These are phyloP conservation scores for Rhypophila decipiens DNA, from an alignment of 495 filamentous ascomycete genomes.

Conservation along the genomic window DNA sequence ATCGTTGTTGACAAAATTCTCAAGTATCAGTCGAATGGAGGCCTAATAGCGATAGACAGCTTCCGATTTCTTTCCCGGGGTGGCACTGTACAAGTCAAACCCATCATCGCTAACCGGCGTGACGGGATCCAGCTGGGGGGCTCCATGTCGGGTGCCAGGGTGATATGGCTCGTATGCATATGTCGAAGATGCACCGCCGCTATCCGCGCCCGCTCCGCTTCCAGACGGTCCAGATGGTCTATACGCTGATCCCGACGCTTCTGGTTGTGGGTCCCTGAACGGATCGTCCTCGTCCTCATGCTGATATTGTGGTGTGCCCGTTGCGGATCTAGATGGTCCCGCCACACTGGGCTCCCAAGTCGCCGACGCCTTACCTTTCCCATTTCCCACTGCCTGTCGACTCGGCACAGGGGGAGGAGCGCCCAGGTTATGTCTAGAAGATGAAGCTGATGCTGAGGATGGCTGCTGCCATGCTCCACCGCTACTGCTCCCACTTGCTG, in stretches of 20 bases:
- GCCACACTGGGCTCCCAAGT: slow-evolving; percentile 19
- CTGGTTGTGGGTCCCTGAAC: slow-evolving; percentile 37
- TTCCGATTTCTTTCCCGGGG: slow-evolving; percentile 23
- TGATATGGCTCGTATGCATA: slow-evolving; percentile 46
- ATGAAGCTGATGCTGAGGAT: neutral
- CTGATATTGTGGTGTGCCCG: slow-evolving; percentile 24
- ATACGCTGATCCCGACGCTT: slow-evolving; percentile 14
- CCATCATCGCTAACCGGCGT: slow-evolving; percentile 21
- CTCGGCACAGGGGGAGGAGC: slow-evolving; percentile 17
- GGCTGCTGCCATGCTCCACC: neutral
- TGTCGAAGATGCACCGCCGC: slow-evolving; percentile 4
- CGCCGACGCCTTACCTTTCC: slow-evolving; percentile 37
- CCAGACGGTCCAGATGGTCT: slow-evolving; percentile 7
- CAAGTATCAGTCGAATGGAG: too few species aligned
- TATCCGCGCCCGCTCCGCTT: slow-evolving; percentile 9
- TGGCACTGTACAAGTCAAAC: slow-evolving; percentile 14
- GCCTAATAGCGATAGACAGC: slow-evolving; percentile 33
- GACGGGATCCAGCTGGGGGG: slow-evolving; percentile 16
- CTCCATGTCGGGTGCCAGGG: slow-evolving; percentile 28
- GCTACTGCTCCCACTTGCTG: neutral
- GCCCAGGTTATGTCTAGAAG: neutral
- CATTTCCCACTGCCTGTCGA: slow-evolving; percentile 18
- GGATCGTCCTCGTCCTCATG: slow-evolving; percentile 42
- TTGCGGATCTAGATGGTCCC: slow-evolving; percentile 30
- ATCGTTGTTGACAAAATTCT: too few species aligned